Conservation (phyloP, 768 basidiomycete species). For the Phaffia tasmanica region DNA sequence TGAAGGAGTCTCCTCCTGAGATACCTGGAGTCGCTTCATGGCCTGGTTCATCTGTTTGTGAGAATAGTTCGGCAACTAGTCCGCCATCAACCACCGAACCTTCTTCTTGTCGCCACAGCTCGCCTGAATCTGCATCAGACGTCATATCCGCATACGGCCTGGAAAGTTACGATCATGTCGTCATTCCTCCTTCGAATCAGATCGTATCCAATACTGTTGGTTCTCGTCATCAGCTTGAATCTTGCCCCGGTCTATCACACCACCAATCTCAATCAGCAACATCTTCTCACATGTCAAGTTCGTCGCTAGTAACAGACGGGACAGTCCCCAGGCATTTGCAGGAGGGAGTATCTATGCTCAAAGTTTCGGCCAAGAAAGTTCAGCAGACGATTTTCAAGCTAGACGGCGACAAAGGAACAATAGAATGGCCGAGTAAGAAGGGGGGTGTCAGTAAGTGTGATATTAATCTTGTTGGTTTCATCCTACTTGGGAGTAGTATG, state of each 20-base stretch:
- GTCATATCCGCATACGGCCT: neutral
- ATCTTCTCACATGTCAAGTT: neutral
- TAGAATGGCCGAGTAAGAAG: constrained; percentile 65
- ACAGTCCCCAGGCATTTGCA: constrained; percentile 1
- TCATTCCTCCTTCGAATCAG: neutral
- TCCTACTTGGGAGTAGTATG: neutral
- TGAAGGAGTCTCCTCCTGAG: no score
- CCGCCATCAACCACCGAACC: neutral
- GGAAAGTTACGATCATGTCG: neutral
- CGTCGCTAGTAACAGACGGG: no score
- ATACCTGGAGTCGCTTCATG: no score
- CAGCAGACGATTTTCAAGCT: constrained; percentile 60
- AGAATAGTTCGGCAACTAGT: neutral
- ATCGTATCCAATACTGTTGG: neutral
- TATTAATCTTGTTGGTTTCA: constrained; percentile 29
- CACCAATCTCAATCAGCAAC: neutral
- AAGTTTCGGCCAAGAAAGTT: constrained; percentile 66
- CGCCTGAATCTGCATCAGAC: neutral
- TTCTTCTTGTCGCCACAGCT: neutral
- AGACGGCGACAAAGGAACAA: constrained; percentile 68
- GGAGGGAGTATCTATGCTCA: constrained; percentile 54
- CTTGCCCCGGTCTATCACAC: neutral
- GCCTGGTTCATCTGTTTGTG: neutral
- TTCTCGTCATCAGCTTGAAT: no score
- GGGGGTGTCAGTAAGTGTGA: constrained; percentile 50